phyloP scores from a whole-genome alignment of 2,329 filamentous ascomycete species.

The Fusarium circinatum region DNA sequence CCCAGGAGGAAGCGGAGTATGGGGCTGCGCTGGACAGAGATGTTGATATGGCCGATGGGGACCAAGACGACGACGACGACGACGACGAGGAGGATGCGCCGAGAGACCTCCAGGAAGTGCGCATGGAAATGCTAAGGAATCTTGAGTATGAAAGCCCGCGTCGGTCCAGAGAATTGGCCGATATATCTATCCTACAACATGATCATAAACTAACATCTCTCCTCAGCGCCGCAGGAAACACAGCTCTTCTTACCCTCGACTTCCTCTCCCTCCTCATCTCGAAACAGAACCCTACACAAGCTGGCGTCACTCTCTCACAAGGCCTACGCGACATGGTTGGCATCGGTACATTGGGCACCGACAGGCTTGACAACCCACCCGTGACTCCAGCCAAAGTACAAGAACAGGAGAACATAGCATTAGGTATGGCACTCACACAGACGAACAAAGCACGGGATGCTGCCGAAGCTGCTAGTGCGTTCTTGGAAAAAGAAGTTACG shows the following conservation, averaged over 20 bases:
- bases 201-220: neutral
- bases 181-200: no score
- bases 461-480: constrained; percentile 75
- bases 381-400: constrained; percentile 64
- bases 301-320: constrained; percentile 75
- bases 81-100: constrained; percentile 54
- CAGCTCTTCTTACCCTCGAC: constrained; percentile 77
- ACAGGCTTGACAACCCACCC: constrained; percentile 71
- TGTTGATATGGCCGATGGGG: constrained; percentile 58
- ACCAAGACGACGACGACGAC: constrained; percentile 49
- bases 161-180: neutral
- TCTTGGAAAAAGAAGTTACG: constrained; percentile 80
- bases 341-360: constrained; percentile 77
- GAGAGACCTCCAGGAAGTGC: constrained; percentile 59
- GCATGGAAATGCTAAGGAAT: constrained; percentile 67
- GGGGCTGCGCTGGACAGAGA: constrained; percentile 58
- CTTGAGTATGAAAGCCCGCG: constrained; percentile 61
- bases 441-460: constrained; percentile 80
- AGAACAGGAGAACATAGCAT: constrained; percentile 66
- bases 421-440: constrained; percentile 82
- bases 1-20: constrained; percentile 53
- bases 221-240: constrained; percentile 57
- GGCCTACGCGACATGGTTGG: constrained; percentile 76
- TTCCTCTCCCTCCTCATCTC: constrained; percentile 85
- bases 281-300: constrained; percentile 80